A percentile compares a stretch with the other conserved stretches of the same genome.
phyloP scores from a whole-genome alignment of 2,329 filamentous ascomycete genomes.

The Cladosporium sp. region DNA sequence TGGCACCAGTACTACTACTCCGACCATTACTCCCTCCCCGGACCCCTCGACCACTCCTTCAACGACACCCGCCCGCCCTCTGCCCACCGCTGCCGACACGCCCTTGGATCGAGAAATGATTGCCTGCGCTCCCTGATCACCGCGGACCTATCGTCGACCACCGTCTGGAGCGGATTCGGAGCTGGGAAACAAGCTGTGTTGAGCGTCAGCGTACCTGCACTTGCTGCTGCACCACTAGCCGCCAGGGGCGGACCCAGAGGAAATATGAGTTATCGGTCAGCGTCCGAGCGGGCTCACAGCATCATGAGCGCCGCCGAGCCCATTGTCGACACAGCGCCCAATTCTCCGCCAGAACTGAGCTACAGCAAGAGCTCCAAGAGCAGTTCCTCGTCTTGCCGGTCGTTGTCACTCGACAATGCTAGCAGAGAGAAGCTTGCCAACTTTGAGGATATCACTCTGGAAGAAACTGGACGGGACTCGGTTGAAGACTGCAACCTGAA shows the following conservation, averaged over 20 bases:
- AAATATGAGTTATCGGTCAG: conserved; percentile 11
- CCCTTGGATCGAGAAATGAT: conserved; percentile 17
- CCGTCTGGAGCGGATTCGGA: conserved; percentile 12
- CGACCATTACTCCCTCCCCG: background rate
- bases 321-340: conserved; percentile 19
- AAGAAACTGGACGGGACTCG: conserved; percentile 45
- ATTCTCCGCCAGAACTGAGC: conserved; percentile 42
- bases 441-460: conserved; percentile 90
- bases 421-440: conserved; percentile 66
- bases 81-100: conserved; percentile 9
- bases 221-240: conserved; percentile 8
- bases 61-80: conserved; percentile 8
- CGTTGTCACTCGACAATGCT: conserved; percentile 57
- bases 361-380: conserved; percentile 86
- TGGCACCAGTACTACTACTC: background rate
- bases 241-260: conserved; percentile 13
- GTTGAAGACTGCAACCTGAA: conserved; percentile 48
- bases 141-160: conserved; percentile 6
- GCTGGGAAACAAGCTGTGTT: conserved; percentile 14
- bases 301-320: conserved; percentile 19
- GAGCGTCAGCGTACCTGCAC: conserved; percentile 17
- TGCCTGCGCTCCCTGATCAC: conserved; percentile 20
- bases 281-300: conserved; percentile 13
- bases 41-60: background rate
- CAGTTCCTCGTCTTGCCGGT: conserved; percentile 70